Base-by-base conservation (phyloP, 352 stramenopile genomes). In the Saprolegnia parasitica region DNA sequence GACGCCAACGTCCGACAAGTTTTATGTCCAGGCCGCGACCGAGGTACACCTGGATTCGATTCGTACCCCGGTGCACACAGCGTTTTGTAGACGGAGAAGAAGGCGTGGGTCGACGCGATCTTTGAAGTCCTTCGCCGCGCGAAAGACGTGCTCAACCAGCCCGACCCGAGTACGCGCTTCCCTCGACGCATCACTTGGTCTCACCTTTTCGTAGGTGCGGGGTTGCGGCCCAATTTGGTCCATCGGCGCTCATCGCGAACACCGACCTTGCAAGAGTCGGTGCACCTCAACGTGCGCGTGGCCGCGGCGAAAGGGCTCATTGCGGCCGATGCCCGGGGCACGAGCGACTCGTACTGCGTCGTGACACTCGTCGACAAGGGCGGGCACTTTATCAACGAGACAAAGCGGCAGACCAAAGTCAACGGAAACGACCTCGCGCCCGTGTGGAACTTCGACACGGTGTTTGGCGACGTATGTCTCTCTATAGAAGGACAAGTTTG, bases 271-370 rank as follows among this genome's bases (percentile, higher is more conserved):
- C 76, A 68, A 1, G 62, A 68, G 8, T 66, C 77, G 0, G 77
- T 89, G 21, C 32, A 89, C 21, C 65, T 93, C 2, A 72, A 82
- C 18, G 40, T 91, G 32, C 77, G 73, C 52, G 74, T 93, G 1
- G 74, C 87, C 13, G 73, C 79, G 47, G 85, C 85, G 1, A 75
- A 72, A 21, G 81, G 80, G 0, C 74, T 93, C 10, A 74, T 75
- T 32, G 77, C 78, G 5, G 79, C 76, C 1, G 84, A 93, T 58
- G 67, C 83, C 15, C 87, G 83, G 39, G 82, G 79, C 0, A 83
- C 86, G 60, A 91, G 83, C 39, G 85, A 93, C 47, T 83, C 85
- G 26, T 90, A 86, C 67, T 90, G 82, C 35, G 61, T 88, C 40
- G 71, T 93, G 5, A 87, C 74, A 20, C 73, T 91, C 0, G 61